Evolutionary conservation across 2,329 filamentous ascomycete genomes (phyloP).

Genomic region (Sporothrix pallida): DNA sequence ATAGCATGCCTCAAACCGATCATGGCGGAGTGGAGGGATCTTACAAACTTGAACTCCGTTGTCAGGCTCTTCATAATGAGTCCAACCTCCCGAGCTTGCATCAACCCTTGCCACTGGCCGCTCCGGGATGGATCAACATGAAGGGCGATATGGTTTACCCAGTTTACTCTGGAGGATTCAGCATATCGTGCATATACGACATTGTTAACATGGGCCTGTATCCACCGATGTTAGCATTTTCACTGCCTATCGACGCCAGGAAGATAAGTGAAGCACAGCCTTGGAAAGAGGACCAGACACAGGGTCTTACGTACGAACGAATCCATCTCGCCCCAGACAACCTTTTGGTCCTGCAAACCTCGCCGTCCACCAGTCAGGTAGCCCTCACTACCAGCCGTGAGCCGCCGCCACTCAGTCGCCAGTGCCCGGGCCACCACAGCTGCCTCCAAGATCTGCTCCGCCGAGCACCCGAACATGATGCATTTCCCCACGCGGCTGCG

Average conservation of each 20-base stretch:
- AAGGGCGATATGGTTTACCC: conserved; percentile 71
- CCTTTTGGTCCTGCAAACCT: conserved; percentile 68
- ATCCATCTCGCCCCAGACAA: conserved; percentile 89
- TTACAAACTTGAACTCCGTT: conserved; percentile 85
- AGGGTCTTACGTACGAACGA: conserved; percentile 46
- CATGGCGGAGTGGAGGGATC: conserved; percentile 43
- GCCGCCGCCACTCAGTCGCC: conserved; percentile 70
- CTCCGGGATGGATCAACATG: conserved; percentile 66
- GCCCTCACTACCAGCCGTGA: conserved; percentile 76
- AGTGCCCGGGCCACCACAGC: conserved; percentile 65
- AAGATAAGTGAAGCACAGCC: background rate
- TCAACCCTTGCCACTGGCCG: conserved; percentile 70
- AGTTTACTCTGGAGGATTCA: conserved; percentile 80
- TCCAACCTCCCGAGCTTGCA: conserved; percentile 69
- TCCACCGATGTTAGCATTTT: background rate
- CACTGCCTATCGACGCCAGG: background rate
- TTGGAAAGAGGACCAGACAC: background rate
- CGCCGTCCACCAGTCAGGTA: conserved; percentile 69
- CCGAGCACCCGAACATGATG: conserved; percentile 72
- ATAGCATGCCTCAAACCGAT: no score
- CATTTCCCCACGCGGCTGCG: conserved; percentile 74
- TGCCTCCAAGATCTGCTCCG: conserved; percentile 62
- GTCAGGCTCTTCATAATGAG: conserved; percentile 81
- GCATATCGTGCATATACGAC: conserved; percentile 83
- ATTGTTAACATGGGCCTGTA: conserved; percentile 77